These are phyloP conservation scores for Microcyclosporella mali DNA, from an alignment of 2,329 filamentous ascomycete genomes.

Conservation along the genomic window DNA sequence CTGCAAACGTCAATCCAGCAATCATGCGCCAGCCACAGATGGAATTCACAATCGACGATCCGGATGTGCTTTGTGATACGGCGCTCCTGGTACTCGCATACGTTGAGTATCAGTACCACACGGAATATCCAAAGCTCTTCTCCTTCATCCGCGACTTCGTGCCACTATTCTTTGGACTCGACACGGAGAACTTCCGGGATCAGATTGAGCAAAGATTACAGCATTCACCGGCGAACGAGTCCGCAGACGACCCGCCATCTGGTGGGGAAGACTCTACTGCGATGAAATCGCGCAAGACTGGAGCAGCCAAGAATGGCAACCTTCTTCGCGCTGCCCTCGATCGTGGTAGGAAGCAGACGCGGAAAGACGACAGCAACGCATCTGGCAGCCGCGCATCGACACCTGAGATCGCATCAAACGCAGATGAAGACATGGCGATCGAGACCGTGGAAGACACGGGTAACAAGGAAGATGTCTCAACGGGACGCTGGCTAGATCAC, in stretches of 20 bases:
- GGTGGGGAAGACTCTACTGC: constrained; percentile 66
- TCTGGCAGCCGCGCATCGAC: constrained; percentile 83
- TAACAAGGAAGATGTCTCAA: constrained; percentile 54
- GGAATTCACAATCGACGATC: constrained; percentile 61
- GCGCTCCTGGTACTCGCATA: constrained; percentile 41
- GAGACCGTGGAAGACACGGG: constrained; percentile 21
- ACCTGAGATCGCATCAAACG: constrained; percentile 71
- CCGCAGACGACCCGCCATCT: constrained; percentile 60
- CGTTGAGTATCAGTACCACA: constrained; percentile 36
- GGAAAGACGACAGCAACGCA: constrained; percentile 72
- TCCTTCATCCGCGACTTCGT: constrained; percentile 47
- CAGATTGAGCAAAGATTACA: constrained; percentile 49
- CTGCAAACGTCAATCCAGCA: constrained; percentile 32
- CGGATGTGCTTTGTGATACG: constrained; percentile 48
- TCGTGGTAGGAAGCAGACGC: constrained; percentile 63
- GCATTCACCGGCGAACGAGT: constrained; percentile 58
- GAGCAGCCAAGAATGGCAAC: constrained; percentile 49
- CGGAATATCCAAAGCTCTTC: constrained; percentile 40
- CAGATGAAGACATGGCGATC: constrained; percentile 66
- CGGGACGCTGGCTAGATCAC: constrained; percentile 59
- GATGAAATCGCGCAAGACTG: constrained; percentile 54
- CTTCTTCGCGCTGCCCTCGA: constrained; percentile 85
- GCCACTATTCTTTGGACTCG: constrained; percentile 46
- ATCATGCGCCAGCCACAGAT: constrained; percentile 52
- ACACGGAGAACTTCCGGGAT: constrained; percentile 55